A percentile compares a stretch with the other conserved stretches of the same genome.
These are phyloP conservation scores for Penicillium coffeae DNA, from an alignment of 495 filamentous ascomycete species.

Conservation along the genomic window DNA sequence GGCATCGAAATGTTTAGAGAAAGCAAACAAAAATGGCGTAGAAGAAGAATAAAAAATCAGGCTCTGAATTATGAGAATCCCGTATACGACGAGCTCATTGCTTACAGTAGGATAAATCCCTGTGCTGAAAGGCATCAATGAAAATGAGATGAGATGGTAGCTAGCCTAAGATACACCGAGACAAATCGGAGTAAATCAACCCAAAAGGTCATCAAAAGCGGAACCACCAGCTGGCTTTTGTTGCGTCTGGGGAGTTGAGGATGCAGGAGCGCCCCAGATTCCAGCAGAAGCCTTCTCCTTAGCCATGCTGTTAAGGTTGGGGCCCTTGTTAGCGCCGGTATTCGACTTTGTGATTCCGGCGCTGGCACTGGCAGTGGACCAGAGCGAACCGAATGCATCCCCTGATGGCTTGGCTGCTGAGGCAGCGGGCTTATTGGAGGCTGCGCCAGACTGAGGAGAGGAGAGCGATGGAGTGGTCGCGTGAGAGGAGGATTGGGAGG, in stretches of 20 bases:
- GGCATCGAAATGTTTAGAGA: background rate
- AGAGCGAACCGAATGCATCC: conserved; percentile 86
- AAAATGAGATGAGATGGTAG: background rate
- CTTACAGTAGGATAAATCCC: background rate
- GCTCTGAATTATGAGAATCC: too few species aligned
- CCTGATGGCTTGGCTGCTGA: conserved; percentile 46
- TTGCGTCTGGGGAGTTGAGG: conserved; percentile 25
- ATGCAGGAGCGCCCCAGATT: conserved; percentile 74
- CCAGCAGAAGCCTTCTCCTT: conserved; percentile 93
- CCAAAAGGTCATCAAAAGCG: conserved; percentile 61
- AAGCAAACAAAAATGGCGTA: conserved; percentile 1
- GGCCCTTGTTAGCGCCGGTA: conserved; percentile 61
- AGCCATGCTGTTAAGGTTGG: conserved; percentile 82
- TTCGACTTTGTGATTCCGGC: conserved; percentile 73
- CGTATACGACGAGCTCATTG: background rate
- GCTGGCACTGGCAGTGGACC: conserved; percentile 72
- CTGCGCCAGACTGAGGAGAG: conserved; percentile 33
- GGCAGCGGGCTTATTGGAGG: conserved; percentile 34
- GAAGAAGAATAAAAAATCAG: background rate
- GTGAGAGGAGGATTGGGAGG: conserved; percentile 28
- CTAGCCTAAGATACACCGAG: background rate
- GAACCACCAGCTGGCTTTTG: conserved; percentile 43
- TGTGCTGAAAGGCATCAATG: background rate
- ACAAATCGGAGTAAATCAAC: conserved; percentile 31
- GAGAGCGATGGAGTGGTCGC: conserved; percentile 32